Evolutionary conservation across 2,329 filamentous ascomycete genomes (phyloP).

Genomic region (Graphilbum ipis-grandicollis): DNA sequence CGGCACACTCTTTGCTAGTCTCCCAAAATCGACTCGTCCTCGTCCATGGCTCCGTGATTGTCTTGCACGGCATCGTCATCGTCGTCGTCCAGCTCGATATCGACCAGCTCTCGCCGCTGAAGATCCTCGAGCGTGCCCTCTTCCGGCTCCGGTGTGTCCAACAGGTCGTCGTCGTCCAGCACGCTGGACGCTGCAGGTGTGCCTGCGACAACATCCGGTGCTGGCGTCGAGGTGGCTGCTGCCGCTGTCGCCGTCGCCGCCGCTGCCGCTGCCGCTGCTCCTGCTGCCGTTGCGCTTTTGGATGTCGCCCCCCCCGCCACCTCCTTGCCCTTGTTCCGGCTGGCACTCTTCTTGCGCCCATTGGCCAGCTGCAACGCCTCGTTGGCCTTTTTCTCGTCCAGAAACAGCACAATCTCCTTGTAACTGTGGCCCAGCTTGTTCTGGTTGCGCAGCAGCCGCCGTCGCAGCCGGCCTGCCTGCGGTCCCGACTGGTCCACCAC

Average conservation of each 20-base stretch:
- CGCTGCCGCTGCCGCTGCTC: background rate
- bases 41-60: slow-evolving; percentile 20
- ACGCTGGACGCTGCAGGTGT: background rate
- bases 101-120: slow-evolving; percentile 33
- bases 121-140: slow-evolving; percentile 43
- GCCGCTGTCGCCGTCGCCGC: background rate
- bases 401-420: slow-evolving; percentile 63
- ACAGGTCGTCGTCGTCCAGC: slow-evolving; percentile 16
- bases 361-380: slow-evolving; percentile 18
- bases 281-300: background rate
- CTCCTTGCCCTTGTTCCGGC: slow-evolving; percentile 15
- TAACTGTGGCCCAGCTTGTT: slow-evolving; percentile 68
- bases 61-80: slow-evolving; percentile 16
- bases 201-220: no score
- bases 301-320: slow-evolving; percentile 9
- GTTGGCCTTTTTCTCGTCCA: slow-evolving; percentile 51
- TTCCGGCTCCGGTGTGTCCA: slow-evolving; percentile 32
- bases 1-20: slow-evolving; percentile 20
- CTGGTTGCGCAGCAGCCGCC: slow-evolving; percentile 63
- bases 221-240: no score
- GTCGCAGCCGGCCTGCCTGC: slow-evolving; percentile 45
- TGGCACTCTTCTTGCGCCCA: slow-evolving; percentile 20
- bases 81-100: slow-evolving; percentile 28
- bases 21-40: slow-evolving; percentile 26
- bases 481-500: slow-evolving; percentile 50